Evolutionary conservation across 768 basidiomycete genomes (phyloP).

Genomic region (Tephrocybe sp.): DNA sequence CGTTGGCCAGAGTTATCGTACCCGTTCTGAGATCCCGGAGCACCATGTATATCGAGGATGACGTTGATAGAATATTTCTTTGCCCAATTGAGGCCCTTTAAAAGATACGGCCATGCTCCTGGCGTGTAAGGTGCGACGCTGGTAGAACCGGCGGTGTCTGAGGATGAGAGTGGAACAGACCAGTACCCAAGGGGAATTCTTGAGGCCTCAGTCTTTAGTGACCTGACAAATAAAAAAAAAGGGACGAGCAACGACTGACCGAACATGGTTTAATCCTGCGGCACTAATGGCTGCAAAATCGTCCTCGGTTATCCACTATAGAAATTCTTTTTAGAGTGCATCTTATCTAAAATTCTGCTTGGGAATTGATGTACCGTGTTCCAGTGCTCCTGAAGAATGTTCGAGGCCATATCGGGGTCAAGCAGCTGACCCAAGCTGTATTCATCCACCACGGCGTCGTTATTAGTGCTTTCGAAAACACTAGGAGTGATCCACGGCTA

Average conservation of each 20-base stretch:
- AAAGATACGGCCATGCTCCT: slow-evolving; percentile 71
- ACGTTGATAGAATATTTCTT: slow-evolving; percentile 60
- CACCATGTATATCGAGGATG: slow-evolving; percentile 78
- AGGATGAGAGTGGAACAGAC: slow-evolving; percentile 68
- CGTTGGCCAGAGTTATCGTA: slow-evolving; percentile 78
- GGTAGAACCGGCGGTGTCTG: slow-evolving; percentile 45
- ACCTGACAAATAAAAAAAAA: not conserved
- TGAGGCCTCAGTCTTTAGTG: not conserved
- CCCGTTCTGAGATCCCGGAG: slow-evolving; percentile 64
- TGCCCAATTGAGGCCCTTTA: slow-evolving; percentile 66
- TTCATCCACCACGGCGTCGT: slow-evolving; percentile 57
- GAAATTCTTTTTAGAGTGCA: slow-evolving; percentile 4
- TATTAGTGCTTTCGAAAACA: slow-evolving; percentile 63
- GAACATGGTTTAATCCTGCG: slow-evolving; percentile 72
- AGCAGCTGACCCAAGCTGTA: slow-evolving; percentile 59
- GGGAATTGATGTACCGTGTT: slow-evolving; percentile 41
- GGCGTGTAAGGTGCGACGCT: slow-evolving; percentile 54
- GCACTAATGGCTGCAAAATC: slow-evolving; percentile 66
- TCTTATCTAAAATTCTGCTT: not conserved
- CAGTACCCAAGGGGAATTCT: slow-evolving; percentile 77
- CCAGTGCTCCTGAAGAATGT: slow-evolving; percentile 56
- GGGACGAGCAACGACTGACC: slow-evolving; percentile 33
- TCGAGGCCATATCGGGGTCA: slow-evolving; percentile 40
- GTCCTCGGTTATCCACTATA: slow-evolving; percentile 62
- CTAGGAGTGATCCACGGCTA: slow-evolving; percentile 83